Evolutionary conservation across 768 basidiomycete genomes (phyloP).

Genomic region (Paxillus involutus): DNA sequence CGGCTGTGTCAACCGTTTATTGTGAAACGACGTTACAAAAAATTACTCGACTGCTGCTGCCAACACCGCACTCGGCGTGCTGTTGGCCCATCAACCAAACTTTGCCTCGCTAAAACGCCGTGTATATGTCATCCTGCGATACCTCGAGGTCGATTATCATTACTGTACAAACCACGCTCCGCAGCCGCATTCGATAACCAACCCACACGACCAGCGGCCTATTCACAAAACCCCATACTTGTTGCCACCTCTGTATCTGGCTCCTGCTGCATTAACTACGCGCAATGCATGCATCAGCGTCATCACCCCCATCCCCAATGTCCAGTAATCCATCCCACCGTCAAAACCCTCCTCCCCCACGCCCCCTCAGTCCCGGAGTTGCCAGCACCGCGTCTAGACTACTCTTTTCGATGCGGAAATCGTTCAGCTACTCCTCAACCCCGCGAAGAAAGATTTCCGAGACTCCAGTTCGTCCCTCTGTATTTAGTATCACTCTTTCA

Average conservation of each 20-base stretch:
- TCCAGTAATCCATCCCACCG: slow-evolving; percentile 4
- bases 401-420: slow-evolving; percentile 30
- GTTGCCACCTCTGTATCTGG: no score
- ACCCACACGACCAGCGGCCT: neutral
- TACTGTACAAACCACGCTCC: neutral
- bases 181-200: neutral
- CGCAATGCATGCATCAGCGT: slow-evolving; percentile 12
- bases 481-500: neutral
- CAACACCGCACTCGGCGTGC: neutral
- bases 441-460: slow-evolving; percentile 21
- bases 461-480: slow-evolving; percentile 14
- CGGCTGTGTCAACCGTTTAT: no score
- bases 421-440: slow-evolving; percentile 21
- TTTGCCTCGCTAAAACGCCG: neutral
- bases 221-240: neutral
- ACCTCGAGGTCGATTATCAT: neutral
- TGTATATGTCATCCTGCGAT: neutral
- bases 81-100: neutral
- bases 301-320: slow-evolving; percentile 14
- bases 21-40: no score
- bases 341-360: neutral
- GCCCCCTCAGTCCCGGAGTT: slow-evolving; percentile 10
- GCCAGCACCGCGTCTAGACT: slow-evolving; percentile 27
- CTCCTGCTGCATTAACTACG: neutral
- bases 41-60: no score